A percentile compares a stretch with the other conserved stretches of the same genome.
These are phyloP conservation scores for Nannochloropsis oceanica DNA, from an alignment of 108 stramenopile genomes.

Conservation along the genomic window DNA sequence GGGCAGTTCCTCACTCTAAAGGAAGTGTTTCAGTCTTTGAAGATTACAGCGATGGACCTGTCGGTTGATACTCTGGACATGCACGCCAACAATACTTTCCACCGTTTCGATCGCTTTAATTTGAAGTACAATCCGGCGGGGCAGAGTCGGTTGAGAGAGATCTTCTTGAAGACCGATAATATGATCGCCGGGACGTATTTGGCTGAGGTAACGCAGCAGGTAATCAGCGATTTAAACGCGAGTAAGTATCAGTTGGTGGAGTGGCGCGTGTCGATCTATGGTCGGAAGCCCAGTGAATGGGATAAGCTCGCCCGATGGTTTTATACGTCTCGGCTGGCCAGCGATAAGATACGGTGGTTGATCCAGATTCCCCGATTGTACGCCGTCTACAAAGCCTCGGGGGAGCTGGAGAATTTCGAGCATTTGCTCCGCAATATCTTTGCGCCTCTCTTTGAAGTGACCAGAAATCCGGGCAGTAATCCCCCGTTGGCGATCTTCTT, in stretches of 20 bases:
- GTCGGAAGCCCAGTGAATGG: constrained; percentile 87
- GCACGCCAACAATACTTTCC: constrained; percentile 95
- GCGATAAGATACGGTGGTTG: constrained; percentile 91
- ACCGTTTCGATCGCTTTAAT: constrained; percentile 97
- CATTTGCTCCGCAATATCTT: constrained; percentile 95
- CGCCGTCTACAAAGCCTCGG: constrained; percentile 57
- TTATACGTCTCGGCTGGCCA: constrained; percentile 39
- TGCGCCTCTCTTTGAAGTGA: constrained; percentile 86
- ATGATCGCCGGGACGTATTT: constrained; percentile 55
- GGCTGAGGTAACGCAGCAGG: constrained; percentile 83
- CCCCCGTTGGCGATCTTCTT: constrained; percentile 84
- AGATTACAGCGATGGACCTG: constrained; percentile 85
- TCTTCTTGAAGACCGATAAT: constrained; percentile 96
- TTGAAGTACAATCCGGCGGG: constrained; percentile 93
- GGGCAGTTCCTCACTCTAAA: constrained; percentile 43
- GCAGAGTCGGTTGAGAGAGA: constrained; percentile 88
- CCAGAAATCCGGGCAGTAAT: constrained; percentile 71
- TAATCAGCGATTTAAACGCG: constrained; percentile 61
- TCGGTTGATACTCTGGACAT: constrained; percentile 98
- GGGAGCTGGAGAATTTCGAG: constrained; percentile 41
- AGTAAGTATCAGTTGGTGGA: constrained; percentile 78
- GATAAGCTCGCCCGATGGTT: constrained; percentile 66
- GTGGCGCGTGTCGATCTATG: constrained; percentile 86
- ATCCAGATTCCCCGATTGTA: constrained; percentile 87
- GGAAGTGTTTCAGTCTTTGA: constrained; percentile 51